These are phyloP conservation scores for Gamsiella multidivaricata DNA, from an alignment of 192 early-diverging fungal species.

Conservation along the genomic window DNA sequence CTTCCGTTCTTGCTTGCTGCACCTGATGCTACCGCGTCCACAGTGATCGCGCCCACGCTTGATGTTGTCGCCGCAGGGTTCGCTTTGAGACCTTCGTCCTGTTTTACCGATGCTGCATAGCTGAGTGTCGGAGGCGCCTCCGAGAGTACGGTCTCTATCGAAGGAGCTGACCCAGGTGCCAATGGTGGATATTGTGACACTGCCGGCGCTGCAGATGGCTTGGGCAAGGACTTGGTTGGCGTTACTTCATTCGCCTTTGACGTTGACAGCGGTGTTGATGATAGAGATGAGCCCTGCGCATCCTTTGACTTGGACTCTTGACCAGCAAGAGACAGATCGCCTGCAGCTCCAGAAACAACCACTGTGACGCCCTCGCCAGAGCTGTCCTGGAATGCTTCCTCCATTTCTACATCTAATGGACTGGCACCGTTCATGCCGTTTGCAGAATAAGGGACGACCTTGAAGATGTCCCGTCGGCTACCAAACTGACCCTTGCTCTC, in stretches of 20 bases:
- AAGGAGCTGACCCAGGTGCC: not conserved
- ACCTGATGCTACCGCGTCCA: conserved; percentile 19
- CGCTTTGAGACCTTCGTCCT: conserved; percentile 8
- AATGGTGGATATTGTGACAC: conserved; percentile 13
- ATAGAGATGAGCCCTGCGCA: not conserved
- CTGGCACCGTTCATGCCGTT: conserved; percentile 9
- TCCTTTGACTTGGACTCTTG: conserved; percentile 15
- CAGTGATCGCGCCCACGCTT: conserved; percentile 25
- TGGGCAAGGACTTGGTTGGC: not conserved
- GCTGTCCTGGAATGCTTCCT: conserved; percentile 28
- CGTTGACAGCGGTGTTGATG: not conserved
- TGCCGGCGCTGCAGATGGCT: not conserved
- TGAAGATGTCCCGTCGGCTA: conserved; percentile 2
- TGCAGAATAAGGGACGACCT: conserved; percentile 17
- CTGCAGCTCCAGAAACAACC: conserved; percentile 15
- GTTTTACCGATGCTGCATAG: conserved; percentile 14
- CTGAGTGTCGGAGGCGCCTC: not conserved
- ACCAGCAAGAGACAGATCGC: conserved; percentile 25
- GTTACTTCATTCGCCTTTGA: not conserved
- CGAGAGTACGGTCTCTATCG: not conserved
- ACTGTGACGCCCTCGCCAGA: conserved; percentile 29
- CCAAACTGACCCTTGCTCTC: not conserved
- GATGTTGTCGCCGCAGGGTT: not conserved
- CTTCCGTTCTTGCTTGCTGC: not conserved
- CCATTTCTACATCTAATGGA: conserved; percentile 32